A percentile compares a stretch with the other conserved stretches of the same genome.
These are phyloP conservation scores for Kazachstania sp. DNA, from an alignment of 1,139 yeast genomes.

Conservation along the genomic window DNA sequence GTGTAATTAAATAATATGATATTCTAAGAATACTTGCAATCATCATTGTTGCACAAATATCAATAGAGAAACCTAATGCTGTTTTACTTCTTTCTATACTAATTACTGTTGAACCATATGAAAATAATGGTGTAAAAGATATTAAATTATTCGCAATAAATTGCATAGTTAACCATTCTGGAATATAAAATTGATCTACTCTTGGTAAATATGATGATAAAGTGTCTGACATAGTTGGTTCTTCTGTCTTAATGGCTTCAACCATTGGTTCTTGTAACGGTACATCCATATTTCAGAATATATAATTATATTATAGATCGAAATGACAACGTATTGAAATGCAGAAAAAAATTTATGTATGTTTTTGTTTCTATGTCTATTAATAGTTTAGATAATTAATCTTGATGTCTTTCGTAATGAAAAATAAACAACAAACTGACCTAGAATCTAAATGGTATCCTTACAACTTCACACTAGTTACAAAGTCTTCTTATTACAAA, in stretches of 20 bases:
- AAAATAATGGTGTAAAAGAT: conserved; percentile 70
- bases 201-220: conserved; percentile 27
- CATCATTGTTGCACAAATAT: conserved; percentile 86
- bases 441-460: too few species aligned
- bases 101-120: conserved; percentile 76
- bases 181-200: conserved; percentile 36
- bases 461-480: too few species aligned
- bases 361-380: background rate
- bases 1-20: conserved; percentile 66
- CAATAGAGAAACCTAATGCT: conserved; percentile 74
- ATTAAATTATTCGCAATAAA: conserved; percentile 37
- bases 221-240: conserved; percentile 13
- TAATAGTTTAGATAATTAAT: background rate
- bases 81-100: conserved; percentile 56
- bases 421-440: background rate
- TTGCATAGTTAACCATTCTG: conserved; percentile 39
- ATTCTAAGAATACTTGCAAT: conserved; percentile 68
- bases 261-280: background rate
- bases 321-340: too few species aligned
- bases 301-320: too few species aligned
- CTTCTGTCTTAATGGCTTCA: background rate
- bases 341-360: too few species aligned
- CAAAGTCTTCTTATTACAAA: too few species aligned
- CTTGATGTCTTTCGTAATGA: too few species aligned
- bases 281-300: background rate